Conservation (phyloP, 495 filamentous ascomycete genomes). For the Elasticomyces elasticus region DNA sequence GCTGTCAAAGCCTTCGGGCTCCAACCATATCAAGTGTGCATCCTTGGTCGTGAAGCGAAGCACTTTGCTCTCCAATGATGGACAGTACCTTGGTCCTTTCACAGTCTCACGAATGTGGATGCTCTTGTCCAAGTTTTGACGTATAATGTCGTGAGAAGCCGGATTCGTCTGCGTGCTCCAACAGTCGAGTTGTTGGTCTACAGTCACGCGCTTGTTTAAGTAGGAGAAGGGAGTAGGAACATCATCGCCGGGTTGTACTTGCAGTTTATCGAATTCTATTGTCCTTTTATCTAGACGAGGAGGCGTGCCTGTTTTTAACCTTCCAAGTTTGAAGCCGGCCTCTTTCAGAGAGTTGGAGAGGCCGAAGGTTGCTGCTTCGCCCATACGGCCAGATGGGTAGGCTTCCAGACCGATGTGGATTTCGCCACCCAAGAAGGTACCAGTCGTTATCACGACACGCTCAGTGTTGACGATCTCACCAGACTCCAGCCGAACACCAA, state of each 20-base stretch:
- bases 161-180: slow-evolving; percentile 78
- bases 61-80: slow-evolving; percentile 88
- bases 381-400: slow-evolving; percentile 82
- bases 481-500: slow-evolving; percentile 76
- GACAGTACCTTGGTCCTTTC: slow-evolving; percentile 88
- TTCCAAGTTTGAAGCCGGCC: slow-evolving; percentile 82
- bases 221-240: slow-evolving; percentile 89
- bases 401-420: slow-evolving; percentile 87
- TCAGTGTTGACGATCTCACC: slow-evolving; percentile 74
- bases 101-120: slow-evolving; percentile 95
- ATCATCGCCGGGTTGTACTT: slow-evolving; percentile 69
- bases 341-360: slow-evolving; percentile 83
- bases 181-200: slow-evolving; percentile 72
- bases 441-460: slow-evolving; percentile 87
- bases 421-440: slow-evolving; percentile 90
- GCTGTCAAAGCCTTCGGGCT: slow-evolving; percentile 89
- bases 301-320: slow-evolving; percentile 92
- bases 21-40: slow-evolving; percentile 87
- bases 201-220: slow-evolving; percentile 64
- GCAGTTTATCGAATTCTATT: slow-evolving; percentile 66
- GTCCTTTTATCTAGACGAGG: slow-evolving; percentile 73
- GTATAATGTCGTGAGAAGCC: slow-evolving; percentile 71
- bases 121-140: slow-evolving; percentile 78
- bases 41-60: slow-evolving; percentile 72
- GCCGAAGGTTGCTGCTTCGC: slow-evolving; percentile 87